Conservation (phyloP, 1,284 basidiomycete genomes). For the Ceratobasidium sp. region DNA sequence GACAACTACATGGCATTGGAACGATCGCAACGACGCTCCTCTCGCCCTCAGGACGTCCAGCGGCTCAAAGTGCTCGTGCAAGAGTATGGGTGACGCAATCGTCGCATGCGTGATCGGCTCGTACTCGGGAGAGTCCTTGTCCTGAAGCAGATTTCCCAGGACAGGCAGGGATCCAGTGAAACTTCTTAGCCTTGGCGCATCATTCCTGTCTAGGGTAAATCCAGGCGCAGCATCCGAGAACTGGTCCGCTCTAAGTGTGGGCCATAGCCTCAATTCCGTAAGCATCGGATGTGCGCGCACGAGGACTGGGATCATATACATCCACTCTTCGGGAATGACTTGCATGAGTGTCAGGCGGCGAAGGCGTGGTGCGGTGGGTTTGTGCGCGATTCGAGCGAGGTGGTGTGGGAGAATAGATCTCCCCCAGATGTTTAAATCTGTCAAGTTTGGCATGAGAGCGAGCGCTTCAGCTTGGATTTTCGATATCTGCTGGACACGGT, state of each 20-base stretch:
- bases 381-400: slow-evolving; percentile 4
- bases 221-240: slow-evolving; percentile 31
- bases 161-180: slow-evolving; percentile 41
- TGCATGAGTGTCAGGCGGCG: slow-evolving; percentile 41
- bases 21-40: slow-evolving; percentile 37
- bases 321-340: slow-evolving; percentile 38
- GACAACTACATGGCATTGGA: slow-evolving; percentile 43
- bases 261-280: slow-evolving; percentile 36
- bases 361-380: slow-evolving; percentile 17
- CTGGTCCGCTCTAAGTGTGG: slow-evolving; percentile 38
- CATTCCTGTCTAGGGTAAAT: slow-evolving; percentile 32
- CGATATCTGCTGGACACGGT: slow-evolving; percentile 10
- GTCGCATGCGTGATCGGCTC: slow-evolving; percentile 35
- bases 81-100: slow-evolving; percentile 38
- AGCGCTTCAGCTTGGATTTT: slow-evolving; percentile 28
- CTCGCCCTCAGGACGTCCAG: slow-evolving; percentile 15
- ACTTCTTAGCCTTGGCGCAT: slow-evolving; percentile 33
- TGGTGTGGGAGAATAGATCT: slow-evolving; percentile 31
- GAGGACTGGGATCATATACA: slow-evolving; percentile 30
- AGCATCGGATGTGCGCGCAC: slow-evolving; percentile 38
- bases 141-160: slow-evolving; percentile 28
- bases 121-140: slow-evolving; percentile 2
- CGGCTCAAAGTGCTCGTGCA: slow-evolving; percentile 41
- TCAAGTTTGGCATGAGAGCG: slow-evolving; percentile 31
- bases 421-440: slow-evolving; percentile 41